Base-by-base conservation (phyloP, 129 eudicot genomes). In the Kitagawia praeruptora region DNA sequence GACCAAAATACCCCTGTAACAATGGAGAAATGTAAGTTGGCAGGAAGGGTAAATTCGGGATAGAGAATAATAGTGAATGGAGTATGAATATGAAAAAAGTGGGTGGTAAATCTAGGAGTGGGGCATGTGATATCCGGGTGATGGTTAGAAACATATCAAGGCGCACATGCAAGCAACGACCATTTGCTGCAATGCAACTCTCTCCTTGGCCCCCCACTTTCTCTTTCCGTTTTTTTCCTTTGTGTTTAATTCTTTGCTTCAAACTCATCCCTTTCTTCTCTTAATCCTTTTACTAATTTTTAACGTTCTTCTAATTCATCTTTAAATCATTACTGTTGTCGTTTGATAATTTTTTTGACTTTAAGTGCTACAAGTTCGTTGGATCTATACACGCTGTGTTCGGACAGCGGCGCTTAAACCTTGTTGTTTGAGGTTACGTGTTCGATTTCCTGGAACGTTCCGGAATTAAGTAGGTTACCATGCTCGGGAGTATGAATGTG, bases 91-190 rank as follows among this genome's bases (percentile, higher is more conserved):
- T 38, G 83, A 66, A 64, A 63, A 75, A 54, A 39, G 53, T 25
- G 73, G 42, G 73, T 41, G 14, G 48, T n/a, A 75, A 54, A 41
- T 79, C 69, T 79, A 8, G 64, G 69, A 15, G 83, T 80, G 77
- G 85, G 78, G 6, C 77, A 70, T 1, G 74, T 70, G 74, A 69
- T 77, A 69, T 82, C 46, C 11, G 37, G 73, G 61, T 44, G 61
- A 78, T 44, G 64, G 37, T 78, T 78, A 78, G 51, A 78, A 45
- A 63, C 21, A 25, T 1, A 41, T 37, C 64, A 10, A 77, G 44
- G 25, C 75, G 48, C 85, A 82, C 85, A 81, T 74, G 85, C 85
- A 85, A 67, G 80, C 85, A 81, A 74, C 82, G 54, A 81, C 85
- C 85, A 66, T 74, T 85, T 78, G 85, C 88, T 82, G 83, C 85